These are phyloP conservation scores for Phytophthora macrochlamydospora DNA, from an alignment of 352 stramenopile species.

Conservation along the genomic window DNA sequence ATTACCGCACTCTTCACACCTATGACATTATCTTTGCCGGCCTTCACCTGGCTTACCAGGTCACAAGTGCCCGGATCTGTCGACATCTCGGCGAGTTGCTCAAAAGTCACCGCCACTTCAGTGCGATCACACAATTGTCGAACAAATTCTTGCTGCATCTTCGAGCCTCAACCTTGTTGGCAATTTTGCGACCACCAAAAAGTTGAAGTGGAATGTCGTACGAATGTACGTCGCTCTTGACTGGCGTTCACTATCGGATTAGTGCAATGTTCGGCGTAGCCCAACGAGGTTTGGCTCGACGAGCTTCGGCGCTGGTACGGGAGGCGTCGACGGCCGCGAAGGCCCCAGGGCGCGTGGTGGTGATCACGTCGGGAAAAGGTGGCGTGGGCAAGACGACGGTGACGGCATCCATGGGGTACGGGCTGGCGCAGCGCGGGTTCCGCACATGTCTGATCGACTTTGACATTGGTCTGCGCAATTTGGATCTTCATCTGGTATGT, in stretches of 20 bases:
- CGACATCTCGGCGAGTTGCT: too few species aligned
- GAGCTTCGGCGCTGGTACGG: constrained; percentile 16
- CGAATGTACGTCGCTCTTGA: not conserved
- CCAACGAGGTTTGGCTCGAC: constrained; percentile 1
- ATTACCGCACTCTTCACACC: too few species aligned
- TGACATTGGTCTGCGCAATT: constrained; percentile 93
- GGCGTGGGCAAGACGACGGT: constrained; percentile 94
- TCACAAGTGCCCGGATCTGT: too few species aligned
- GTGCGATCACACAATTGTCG: too few species aligned
- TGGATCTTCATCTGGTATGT: constrained; percentile 89
- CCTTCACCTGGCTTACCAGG: too few species aligned
- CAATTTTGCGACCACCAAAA: not conserved
- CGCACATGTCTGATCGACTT: constrained; percentile 94
- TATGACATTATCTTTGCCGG: too few species aligned
- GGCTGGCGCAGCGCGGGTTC: constrained; percentile 80
- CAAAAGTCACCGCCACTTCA: too few species aligned
- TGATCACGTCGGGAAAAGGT: constrained; percentile 93
- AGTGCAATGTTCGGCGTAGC: not conserved
- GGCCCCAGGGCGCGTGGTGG: constrained; percentile 73
- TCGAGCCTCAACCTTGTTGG: too few species aligned
- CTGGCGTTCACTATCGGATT: not conserved
- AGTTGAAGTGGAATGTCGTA: not conserved
- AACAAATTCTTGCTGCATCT: too few species aligned
- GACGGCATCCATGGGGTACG: constrained; percentile 88
- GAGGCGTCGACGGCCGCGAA: constrained; percentile 17